These are phyloP conservation scores for Echinosophora koreensis DNA, from an alignment of 306 rosid species.

Conservation along the genomic window DNA sequence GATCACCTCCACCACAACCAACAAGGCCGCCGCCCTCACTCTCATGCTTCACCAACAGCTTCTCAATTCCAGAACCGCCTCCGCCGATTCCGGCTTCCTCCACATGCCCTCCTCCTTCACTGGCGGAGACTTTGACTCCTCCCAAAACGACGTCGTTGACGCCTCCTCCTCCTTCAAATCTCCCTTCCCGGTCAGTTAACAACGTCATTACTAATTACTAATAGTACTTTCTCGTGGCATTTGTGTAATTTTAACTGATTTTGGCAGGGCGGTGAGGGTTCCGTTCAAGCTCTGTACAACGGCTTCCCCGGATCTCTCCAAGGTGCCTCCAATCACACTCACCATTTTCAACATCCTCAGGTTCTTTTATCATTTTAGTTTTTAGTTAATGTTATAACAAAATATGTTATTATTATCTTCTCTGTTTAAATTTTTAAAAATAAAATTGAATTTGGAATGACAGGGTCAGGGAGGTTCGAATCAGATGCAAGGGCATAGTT, in stretches of 20 bases:
- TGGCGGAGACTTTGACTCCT: conserved; percentile 58
- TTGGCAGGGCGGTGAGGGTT: conserved; percentile 55
- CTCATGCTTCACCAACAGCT: conserved; percentile 85
- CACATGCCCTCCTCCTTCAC: conserved; percentile 65
- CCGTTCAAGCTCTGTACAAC: conserved; percentile 65
- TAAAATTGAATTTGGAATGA: background rate
- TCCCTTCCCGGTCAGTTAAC: conserved; percentile 55
- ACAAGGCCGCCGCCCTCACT: conserved; percentile 60
- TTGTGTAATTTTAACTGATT: conserved; percentile 7
- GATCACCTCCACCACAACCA: conserved; percentile 53
- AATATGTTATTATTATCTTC: background rate
- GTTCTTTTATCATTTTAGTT: no score
- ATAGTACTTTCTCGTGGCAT: background rate
- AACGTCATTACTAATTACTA: no score
- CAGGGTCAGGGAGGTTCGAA: conserved; percentile 56
- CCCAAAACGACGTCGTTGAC: conserved; percentile 73
- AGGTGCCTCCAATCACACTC: conserved; percentile 54
- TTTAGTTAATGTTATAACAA: no score
- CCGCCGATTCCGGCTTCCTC: conserved; percentile 52
- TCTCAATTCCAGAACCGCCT: conserved; percentile 56
- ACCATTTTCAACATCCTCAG: conserved; percentile 75
- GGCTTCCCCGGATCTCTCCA: conserved; percentile 73
- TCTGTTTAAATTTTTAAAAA: background rate
- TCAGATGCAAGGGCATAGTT: conserved; percentile 57
- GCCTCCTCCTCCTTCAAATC: conserved; percentile 70